phyloP scores from a whole-genome alignment of 352 stramenopile genomes.

The Phytophthora hibernalis region DNA sequence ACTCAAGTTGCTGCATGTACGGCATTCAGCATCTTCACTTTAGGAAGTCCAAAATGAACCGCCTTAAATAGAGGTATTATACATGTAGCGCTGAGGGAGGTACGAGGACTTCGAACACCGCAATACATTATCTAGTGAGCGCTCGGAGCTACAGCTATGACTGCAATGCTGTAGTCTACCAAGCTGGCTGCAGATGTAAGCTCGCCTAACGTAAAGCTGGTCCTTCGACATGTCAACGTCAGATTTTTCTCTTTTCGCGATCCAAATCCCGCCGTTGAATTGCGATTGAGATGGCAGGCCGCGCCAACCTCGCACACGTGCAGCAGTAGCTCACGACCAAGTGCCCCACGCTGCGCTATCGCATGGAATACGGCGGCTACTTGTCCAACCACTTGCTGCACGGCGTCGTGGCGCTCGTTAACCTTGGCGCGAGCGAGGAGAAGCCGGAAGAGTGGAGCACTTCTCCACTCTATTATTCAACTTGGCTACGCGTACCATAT shows the following conservation, averaged over 20 bases:
- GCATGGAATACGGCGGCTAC: constrained; percentile 46
- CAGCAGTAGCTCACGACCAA: constrained; percentile 28
- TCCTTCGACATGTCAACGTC: too few relatives aligned
- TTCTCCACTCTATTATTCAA: constrained; percentile 52
- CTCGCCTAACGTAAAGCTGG: too few relatives aligned
- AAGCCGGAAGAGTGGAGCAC: constrained; percentile 41
- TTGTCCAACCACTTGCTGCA: constrained; percentile 49
- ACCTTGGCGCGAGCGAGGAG: constrained; percentile 37
- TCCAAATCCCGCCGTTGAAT: constrained; percentile 7
- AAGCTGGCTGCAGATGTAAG: too few relatives aligned
- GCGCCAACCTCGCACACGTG: constrained; percentile 14
- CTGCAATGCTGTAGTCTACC: too few relatives aligned
- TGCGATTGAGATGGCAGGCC: constrained; percentile 13
- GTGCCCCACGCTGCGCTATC: constrained; percentile 43
- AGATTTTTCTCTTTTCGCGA: not conserved
- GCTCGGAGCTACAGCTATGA: too few relatives aligned
- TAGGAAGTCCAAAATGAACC: not conserved
- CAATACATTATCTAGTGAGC: too few relatives aligned
- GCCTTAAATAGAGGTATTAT: not conserved
- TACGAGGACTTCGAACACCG: not conserved
- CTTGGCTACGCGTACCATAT: constrained; percentile 50
- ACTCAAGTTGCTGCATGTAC: not conserved
- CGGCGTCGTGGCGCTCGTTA: constrained; percentile 41
- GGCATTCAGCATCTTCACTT: not conserved
- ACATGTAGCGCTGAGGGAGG: too few relatives aligned